phyloP scores from a whole-genome alignment of 2,329 filamentous ascomycete genomes.

The Curvularia spicifera region DNA sequence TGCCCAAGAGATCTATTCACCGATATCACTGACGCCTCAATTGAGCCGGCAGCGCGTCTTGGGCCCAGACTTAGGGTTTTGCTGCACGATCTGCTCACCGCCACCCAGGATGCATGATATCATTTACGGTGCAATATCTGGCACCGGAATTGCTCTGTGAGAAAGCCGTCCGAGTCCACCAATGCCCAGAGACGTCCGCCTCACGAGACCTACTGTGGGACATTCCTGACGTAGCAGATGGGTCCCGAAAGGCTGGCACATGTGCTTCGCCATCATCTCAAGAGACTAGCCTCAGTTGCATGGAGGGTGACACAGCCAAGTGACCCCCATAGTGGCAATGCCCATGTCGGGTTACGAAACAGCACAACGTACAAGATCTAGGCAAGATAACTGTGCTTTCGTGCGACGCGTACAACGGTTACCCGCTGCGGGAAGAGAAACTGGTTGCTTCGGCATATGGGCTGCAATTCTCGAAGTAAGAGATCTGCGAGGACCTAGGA shows the following conservation, averaged over 20 bases:
- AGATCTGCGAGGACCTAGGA: constrained; percentile 19
- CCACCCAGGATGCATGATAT: constrained; percentile 5
- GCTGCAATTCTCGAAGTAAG: constrained; percentile 8
- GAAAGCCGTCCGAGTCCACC: constrained; percentile 1
- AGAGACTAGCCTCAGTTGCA: constrained; percentile 4
- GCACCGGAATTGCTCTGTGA: constrained; percentile 3
- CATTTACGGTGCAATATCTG: constrained; percentile 6
- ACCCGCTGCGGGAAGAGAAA: constrained; percentile 6
- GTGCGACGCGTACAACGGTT: constrained; percentile 1
- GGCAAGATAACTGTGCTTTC: constrained; percentile 4
- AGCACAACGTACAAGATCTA: not conserved
- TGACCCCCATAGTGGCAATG: constrained; percentile 7
- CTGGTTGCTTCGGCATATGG: constrained; percentile 14
- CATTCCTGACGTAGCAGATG: constrained; percentile 10
- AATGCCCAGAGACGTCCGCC: constrained; percentile 5
- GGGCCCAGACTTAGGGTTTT: not conserved
- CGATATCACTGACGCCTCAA: constrained; percentile 2
- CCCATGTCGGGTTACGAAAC: not conserved
- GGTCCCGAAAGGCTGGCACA: not conserved
- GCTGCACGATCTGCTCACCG: constrained; percentile 5
- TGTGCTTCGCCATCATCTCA: constrained; percentile 5
- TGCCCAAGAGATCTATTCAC: not conserved
- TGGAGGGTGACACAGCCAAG: constrained; percentile 10
- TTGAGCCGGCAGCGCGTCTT: not conserved
- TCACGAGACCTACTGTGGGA: constrained; percentile 13